These are phyloP conservation scores for Oryza brachyantha DNA, from an alignment of 176 grass and related monocot species.

Conservation along the genomic window DNA sequence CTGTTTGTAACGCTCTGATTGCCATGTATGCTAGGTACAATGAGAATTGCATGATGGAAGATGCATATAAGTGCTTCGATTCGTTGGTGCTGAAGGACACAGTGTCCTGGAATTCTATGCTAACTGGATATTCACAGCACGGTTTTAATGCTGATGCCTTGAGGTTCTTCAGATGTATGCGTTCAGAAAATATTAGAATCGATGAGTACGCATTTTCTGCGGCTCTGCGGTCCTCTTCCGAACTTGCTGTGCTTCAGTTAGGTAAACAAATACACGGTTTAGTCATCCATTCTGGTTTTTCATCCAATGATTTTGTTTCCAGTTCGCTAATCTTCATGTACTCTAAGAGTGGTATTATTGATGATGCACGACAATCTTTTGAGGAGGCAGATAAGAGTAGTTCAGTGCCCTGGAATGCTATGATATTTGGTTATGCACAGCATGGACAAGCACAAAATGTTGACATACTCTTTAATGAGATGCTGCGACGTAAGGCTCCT, in stretches of 20 bases:
- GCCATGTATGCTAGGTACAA: constrained; percentile 47
- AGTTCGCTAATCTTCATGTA: constrained; percentile 71
- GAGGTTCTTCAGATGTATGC: constrained; percentile 55
- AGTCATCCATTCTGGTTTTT: constrained; percentile 42
- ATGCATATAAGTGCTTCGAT: constrained; percentile 51
- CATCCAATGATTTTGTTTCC: constrained; percentile 55
- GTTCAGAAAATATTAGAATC: constrained; percentile 14
- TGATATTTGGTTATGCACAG: constrained; percentile 69
- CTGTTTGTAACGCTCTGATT: constrained; percentile 58
- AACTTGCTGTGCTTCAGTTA: constrained; percentile 54
- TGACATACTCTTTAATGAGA: constrained; percentile 36
- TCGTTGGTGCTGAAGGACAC: constrained; percentile 39
- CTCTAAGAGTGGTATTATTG: constrained; percentile 58
- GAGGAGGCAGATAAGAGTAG: constrained; percentile 50
- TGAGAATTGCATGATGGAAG: constrained; percentile 45
- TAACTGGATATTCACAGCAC: constrained; percentile 65
- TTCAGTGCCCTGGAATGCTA: constrained; percentile 65
- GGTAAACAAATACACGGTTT: constrained; percentile 61
- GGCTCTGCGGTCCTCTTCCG: constrained; percentile 51
- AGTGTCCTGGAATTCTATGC: constrained; percentile 64
- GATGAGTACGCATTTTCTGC: constrained; percentile 63
- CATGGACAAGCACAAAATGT: constrained; percentile 46
- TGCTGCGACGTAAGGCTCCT: constrained; percentile 39
- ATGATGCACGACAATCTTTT: constrained; percentile 47
- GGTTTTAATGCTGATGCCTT: constrained; percentile 38